Evolutionary conservation across 805 yeast genomes (phyloP).

Genomic region (Naumovozyma baii): DNA sequence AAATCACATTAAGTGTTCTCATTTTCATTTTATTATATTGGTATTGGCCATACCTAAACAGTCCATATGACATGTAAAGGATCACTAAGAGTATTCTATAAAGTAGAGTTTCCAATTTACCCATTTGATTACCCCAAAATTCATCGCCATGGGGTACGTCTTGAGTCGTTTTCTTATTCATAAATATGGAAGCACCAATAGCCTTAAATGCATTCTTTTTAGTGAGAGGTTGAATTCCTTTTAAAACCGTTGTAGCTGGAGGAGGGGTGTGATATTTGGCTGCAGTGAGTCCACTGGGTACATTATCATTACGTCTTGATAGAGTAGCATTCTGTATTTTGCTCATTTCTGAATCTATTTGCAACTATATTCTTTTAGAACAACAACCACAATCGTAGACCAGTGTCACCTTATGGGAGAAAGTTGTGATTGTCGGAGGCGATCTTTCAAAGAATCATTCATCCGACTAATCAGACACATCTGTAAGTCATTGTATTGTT

Average conservation of each 20-base stretch:
- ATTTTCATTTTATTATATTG: constrained; percentile 44
- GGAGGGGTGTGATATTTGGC: constrained; percentile 12
- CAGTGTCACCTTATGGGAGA: not conserved
- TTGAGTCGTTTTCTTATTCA: constrained; percentile 1
- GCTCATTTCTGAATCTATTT: no score
- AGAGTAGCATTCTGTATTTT: not conserved
- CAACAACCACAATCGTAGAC: not conserved
- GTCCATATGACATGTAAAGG: constrained; percentile 47
- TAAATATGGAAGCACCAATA: constrained; percentile 12
- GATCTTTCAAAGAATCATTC: no score
- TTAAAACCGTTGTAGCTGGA: constrained; percentile 14
- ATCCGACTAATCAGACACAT: no score
- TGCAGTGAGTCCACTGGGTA: no score
- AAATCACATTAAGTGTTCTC: constrained; percentile 50
- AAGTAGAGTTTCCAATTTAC: constrained; percentile 21
- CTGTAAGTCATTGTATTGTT: not conserved
- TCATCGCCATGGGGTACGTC: constrained; percentile 3
- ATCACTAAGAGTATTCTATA: constrained; percentile 43
- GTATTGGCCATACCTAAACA: constrained; percentile 44
- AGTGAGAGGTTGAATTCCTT: constrained; percentile 7
- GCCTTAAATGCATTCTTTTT: constrained; percentile 14
- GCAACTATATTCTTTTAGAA: not conserved
- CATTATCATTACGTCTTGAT: not conserved
- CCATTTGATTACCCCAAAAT: constrained; percentile 10
- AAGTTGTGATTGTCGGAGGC: no score